Percentiles rank a stretch among this genome's conserved stretches.
These are phyloP conservation scores for Globisporangium mamillatum DNA, from an alignment of 352 stramenopile genomes.

Conservation along the genomic window DNA sequence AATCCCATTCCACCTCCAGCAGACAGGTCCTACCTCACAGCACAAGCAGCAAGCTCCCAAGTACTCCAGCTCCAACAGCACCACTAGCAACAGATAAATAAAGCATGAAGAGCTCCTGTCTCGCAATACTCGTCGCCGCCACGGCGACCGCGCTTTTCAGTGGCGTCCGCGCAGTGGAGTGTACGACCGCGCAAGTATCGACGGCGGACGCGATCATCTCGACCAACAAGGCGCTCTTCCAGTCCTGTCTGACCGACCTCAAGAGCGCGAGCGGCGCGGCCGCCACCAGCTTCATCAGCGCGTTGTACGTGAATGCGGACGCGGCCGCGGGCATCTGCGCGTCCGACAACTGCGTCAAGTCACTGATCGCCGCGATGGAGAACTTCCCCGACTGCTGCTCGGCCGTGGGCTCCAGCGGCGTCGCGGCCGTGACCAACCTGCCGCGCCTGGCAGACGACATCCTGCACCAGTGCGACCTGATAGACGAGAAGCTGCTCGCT, in stretches of 20 bases:
- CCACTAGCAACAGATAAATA: neutral
- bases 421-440: conserved; percentile 17
- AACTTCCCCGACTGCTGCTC: conserved; percentile 27
- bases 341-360: conserved; percentile 18
- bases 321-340: conserved; percentile 17
- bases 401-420: conserved; percentile 6
- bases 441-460: conserved; percentile 23
- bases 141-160: neutral
- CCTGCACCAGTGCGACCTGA: conserved; percentile 26
- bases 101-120: conserved; percentile 10
- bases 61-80: neutral
- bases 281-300: conserved; percentile 19
- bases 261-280: conserved; percentile 7
- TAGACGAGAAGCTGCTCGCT: conserved; percentile 18
- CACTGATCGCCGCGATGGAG: conserved; percentile 28
- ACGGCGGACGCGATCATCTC: conserved; percentile 13
- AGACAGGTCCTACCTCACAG: neutral
- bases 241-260: conserved; percentile 15
- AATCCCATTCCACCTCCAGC: conserved; percentile 6
- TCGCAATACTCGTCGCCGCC: conserved; percentile 2
- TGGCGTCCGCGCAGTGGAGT: conserved; percentile 5
- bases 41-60: neutral
- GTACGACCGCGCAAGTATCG: conserved; percentile 10
- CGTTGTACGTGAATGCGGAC: conserved; percentile 11
- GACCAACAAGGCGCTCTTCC: conserved; percentile 20